Conservation (phyloP, 805 yeast species). For the Tetrapisispora phaffii region DNA sequence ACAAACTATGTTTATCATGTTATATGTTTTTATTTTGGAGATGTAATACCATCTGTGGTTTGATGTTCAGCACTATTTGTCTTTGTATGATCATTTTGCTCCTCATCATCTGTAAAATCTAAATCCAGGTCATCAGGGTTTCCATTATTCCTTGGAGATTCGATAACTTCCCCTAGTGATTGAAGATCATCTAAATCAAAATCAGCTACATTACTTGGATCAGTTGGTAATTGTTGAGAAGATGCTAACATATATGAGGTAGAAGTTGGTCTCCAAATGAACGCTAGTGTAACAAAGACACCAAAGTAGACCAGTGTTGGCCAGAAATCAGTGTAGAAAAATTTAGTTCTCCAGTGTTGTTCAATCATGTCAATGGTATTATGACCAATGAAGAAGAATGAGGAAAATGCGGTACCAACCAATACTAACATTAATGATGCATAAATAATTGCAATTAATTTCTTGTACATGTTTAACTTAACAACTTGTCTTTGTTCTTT, state of each 20-base stretch:
- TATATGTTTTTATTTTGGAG: background rate
- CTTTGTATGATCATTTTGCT: slow-evolving; percentile 1
- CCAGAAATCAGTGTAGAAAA: slow-evolving; percentile 88
- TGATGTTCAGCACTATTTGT: background rate
- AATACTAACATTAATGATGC: slow-evolving; percentile 60
- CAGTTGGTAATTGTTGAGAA: slow-evolving; percentile 84
- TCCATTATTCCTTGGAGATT: slow-evolving; percentile 32
- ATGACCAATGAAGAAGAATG: slow-evolving; percentile 64
- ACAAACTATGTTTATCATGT: background rate
- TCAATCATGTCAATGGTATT: slow-evolving; percentile 69
- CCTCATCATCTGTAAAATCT: slow-evolving; percentile 27
- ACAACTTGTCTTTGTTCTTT: slow-evolving; percentile 84
- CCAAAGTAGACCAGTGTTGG: slow-evolving; percentile 79
- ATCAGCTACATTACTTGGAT: slow-evolving; percentile 58
- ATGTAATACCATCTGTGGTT: background rate
- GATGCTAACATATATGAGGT: slow-evolving; percentile 92
- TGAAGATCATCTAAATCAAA: slow-evolving; percentile 51
- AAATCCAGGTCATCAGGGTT: slow-evolving; percentile 20
- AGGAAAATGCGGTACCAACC: slow-evolving; percentile 59
- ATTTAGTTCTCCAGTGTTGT: slow-evolving; percentile 84
- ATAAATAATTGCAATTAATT: slow-evolving; percentile 64
- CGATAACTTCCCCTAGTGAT: slow-evolving; percentile 33
- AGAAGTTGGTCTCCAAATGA: slow-evolving; percentile 96
- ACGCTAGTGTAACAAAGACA: slow-evolving; percentile 73
- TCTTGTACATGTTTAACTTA: slow-evolving; percentile 78